These are phyloP conservation scores for Collybia sordida DNA, from an alignment of 768 basidiomycete species.

Conservation along the genomic window DNA sequence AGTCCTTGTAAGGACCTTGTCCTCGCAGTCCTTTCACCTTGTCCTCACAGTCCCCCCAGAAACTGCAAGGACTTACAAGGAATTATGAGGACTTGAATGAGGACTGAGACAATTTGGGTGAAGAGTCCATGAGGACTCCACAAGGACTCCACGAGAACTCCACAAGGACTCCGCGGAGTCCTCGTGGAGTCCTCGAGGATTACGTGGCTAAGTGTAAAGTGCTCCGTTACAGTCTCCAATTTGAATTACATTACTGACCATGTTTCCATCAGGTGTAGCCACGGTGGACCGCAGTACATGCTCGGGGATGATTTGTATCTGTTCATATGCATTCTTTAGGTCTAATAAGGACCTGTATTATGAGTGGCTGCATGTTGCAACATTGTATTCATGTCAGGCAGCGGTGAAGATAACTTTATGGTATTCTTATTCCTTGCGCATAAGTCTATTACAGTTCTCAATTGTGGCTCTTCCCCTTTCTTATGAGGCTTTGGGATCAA, in stretches of 20 bases:
- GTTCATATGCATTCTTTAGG: slow-evolving; percentile 34
- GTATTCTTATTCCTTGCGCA: slow-evolving; percentile 37
- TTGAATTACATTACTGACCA: slow-evolving; percentile 24
- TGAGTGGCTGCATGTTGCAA: slow-evolving; percentile 16
- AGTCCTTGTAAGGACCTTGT: too few relatives aligned
- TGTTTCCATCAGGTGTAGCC: slow-evolving; percentile 25
- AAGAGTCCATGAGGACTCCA: too few relatives aligned
- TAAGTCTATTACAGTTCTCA: slow-evolving; percentile 35
- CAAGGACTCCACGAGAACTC: too few relatives aligned
- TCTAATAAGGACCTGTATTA: slow-evolving; percentile 29
- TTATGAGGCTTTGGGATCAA: slow-evolving; percentile 21
- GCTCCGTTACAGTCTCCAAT: slow-evolving; percentile 9
- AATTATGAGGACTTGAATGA: too few relatives aligned
- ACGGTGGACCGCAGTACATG: slow-evolving; percentile 17
- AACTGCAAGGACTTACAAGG: too few relatives aligned
- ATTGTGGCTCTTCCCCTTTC: slow-evolving; percentile 17
- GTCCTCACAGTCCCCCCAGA: too few relatives aligned
- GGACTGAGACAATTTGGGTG: too few relatives aligned
- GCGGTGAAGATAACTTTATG: slow-evolving; percentile 12
- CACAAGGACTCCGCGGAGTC: too few relatives aligned
- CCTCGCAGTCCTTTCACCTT: too few relatives aligned
- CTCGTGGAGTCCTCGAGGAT: too few relatives aligned
- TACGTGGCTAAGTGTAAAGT: too few relatives aligned
- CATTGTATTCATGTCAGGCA: slow-evolving; percentile 6
- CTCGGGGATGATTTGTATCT: slow-evolving; percentile 23